Evolutionary conservation across 2,329 filamentous ascomycete species (phyloP).

Genomic region (Arthrobotrys megalospora): DNA sequence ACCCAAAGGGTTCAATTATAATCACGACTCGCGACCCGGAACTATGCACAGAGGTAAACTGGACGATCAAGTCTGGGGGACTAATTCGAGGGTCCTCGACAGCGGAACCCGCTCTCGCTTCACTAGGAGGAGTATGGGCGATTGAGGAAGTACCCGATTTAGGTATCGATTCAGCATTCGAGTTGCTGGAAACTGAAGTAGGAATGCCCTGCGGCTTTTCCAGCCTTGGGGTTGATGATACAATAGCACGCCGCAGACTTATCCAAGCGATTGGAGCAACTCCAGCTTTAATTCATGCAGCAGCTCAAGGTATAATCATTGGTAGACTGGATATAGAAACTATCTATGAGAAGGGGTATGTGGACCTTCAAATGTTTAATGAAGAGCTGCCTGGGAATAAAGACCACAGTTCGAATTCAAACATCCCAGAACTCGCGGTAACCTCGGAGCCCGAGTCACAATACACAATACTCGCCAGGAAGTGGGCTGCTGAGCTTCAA

Average conservation of each 20-base stretch:
- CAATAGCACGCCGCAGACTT: too few species aligned
- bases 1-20: neutral
- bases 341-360: neutral
- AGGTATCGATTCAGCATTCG: neutral
- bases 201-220: neutral
- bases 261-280: neutral
- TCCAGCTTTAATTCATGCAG: neutral
- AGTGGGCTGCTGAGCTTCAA: too few species aligned
- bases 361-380: neutral
- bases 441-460: too few species aligned
- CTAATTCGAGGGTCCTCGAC: neutral
- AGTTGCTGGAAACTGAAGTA: neutral
- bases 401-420: neutral
- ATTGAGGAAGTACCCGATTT: neutral
- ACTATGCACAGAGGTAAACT: neutral
- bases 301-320: neutral
- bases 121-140: neutral
- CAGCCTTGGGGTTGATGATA: neutral
- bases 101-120: too few species aligned
- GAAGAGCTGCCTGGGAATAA: neutral
- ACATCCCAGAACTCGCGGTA: neutral
- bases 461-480: too few species aligned
- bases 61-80: neutral
- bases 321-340: neutral
- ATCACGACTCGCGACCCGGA: slow-evolving; percentile 21